A percentile compares a stretch with the other conserved stretches of the same genome.
Evolutionary conservation across 139 green algal species (phyloP).

Genomic region (Micractinium sp.): DNA sequence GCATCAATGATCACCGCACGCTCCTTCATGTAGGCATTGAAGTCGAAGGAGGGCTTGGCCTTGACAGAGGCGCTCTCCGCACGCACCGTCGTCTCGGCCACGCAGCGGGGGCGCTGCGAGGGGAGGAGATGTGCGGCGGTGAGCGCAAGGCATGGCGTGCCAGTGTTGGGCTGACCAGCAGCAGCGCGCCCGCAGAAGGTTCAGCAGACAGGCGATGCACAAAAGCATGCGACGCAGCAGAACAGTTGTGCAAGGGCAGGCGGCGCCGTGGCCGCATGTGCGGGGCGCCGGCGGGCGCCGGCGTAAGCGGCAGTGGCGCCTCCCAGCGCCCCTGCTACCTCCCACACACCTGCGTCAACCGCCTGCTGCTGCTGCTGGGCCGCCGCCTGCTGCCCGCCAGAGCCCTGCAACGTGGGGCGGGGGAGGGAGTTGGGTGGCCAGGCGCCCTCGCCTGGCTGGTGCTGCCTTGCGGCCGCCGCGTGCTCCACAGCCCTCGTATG

Average conservation of each 20-base stretch:
- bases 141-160: background rate
- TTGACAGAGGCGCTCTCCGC: background rate
- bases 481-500: background rate
- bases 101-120: constrained; percentile 24
- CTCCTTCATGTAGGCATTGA: constrained; percentile 83
- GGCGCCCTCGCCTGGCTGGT: background rate
- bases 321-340: no score
- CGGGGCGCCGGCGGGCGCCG: no score
- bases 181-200: background rate
- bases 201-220: background rate
- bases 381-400: constrained; percentile 4
- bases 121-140: background rate
- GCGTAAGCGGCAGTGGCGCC: no score
- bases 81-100: constrained; percentile 27
- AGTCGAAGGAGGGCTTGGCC: constrained; percentile 74
- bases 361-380: constrained; percentile 4
- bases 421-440: background rate
- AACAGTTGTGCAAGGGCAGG: no score
- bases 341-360: background rate
- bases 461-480: background rate
- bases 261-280: no score
- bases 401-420: background rate
- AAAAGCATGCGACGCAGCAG: no score
- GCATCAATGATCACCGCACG: constrained; percentile 78
- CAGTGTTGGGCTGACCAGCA: background rate